Percentiles rank a stretch among this genome's conserved stretches.
These are phyloP conservation scores for Candolleomyces efflorescens DNA, from an alignment of 768 basidiomycete genomes.

Conservation along the genomic window DNA sequence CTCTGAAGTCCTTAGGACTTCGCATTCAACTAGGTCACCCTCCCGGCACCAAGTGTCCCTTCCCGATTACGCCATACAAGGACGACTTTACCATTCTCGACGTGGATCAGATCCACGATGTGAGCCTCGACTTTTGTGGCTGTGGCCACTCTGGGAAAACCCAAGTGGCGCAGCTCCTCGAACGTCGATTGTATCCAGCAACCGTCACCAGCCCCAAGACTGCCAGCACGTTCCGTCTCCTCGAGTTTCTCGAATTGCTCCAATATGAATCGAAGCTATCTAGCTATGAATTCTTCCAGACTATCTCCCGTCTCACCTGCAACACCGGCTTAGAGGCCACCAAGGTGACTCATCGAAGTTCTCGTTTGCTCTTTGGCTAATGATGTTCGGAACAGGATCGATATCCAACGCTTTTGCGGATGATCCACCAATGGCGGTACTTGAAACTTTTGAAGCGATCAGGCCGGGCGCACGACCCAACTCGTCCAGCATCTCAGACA, in stretches of 20 bases:
- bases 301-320: conserved; percentile 19
- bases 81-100: not conserved
- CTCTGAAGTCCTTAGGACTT: too few species aligned
- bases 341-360: not conserved
- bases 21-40: too few species aligned
- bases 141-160: not conserved
- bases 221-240: conserved; percentile 20
- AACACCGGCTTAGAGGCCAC: conserved; percentile 19
- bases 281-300: conserved; percentile 25
- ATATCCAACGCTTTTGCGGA: not conserved
- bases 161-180: not conserved
- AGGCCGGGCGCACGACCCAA: conserved; percentile 6
- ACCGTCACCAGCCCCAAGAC: conserved; percentile 11
- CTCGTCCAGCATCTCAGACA: conserved; percentile 9
- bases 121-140: not conserved
- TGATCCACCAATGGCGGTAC: not conserved
- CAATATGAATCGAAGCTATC: conserved; percentile 23
- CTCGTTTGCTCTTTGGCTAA: too few species aligned
- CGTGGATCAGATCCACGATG: not conserved
- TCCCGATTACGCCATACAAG: too few species aligned
- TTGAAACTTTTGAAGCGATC: not conserved
- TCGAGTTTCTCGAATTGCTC: conserved; percentile 23
- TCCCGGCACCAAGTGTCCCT: too few species aligned
- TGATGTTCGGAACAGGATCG: not conserved
- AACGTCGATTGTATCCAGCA: not conserved